A percentile compares a stretch with the other conserved stretches of the same genome.
Conservation (phyloP, 2,329 filamentous ascomycete genomes). For the Helotiales sp. region DNA sequence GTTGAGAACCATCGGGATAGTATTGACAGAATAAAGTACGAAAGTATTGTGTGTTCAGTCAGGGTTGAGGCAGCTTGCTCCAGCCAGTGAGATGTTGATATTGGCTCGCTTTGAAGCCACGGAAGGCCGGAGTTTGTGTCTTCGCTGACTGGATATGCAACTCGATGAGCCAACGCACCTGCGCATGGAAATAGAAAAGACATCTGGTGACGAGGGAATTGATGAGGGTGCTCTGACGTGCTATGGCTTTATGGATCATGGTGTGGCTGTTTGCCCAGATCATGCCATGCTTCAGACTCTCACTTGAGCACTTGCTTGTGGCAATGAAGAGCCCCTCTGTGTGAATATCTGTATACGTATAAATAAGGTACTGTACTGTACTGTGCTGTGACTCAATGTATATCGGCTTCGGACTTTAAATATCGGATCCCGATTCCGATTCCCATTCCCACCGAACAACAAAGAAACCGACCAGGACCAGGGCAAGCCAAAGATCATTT, state of each 20-base stretch:
- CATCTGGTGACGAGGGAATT: not conserved
- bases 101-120: conserved; percentile 3
- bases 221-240: not conserved
- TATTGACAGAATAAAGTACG: not conserved
- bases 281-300: not conserved
- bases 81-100: conserved; percentile 8
- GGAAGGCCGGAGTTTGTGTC: conserved; percentile 5
- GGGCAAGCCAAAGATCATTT: not conserved
- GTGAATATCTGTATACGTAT: not conserved
- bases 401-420: conserved; percentile 5
- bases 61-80: not conserved
- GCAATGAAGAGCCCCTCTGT: too few species aligned
- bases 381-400: not conserved
- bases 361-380: not conserved
- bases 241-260: not conserved
- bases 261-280: not conserved
- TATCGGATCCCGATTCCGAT: conserved; percentile 3
- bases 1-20: not conserved
- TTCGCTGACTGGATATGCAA: conserved; percentile 11
- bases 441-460: not conserved
- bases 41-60: not conserved
- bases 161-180: not conserved
- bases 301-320: not conserved
- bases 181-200: not conserved
- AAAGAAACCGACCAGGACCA: not conserved